Conservation (phyloP, 805 yeast species). For the Kluyveromyces aestuarii region DNA sequence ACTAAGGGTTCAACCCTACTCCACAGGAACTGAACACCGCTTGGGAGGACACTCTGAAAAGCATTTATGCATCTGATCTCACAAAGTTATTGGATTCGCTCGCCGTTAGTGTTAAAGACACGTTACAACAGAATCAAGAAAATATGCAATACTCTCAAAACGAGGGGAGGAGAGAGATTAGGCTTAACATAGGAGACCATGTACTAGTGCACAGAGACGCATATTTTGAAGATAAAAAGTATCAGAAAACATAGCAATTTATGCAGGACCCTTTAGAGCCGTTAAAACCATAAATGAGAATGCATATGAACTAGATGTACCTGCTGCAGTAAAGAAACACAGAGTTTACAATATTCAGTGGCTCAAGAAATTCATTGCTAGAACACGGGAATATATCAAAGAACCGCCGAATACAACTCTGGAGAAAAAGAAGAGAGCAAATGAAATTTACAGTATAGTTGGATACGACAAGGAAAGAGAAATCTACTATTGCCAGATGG, state of each 20-base stretch:
- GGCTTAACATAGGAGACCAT: conserved; percentile 1
- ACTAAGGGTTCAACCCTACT: too few relatives aligned
- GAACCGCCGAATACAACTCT: neutral
- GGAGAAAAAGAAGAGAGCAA: neutral
- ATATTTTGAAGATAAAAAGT: conserved; percentile 2
- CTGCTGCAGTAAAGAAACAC: too few relatives aligned
- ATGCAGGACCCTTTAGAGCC: too few relatives aligned
- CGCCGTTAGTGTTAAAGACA: too few relatives aligned
- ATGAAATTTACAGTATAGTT: neutral
- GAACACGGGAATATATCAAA: neutral
- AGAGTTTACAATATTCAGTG: conserved; percentile 3
- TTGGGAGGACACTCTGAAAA: too few relatives aligned
- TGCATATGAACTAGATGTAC: too few relatives aligned
- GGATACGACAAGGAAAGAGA: neutral
- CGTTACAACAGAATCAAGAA: neutral
- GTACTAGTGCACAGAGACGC: conserved; percentile 4
- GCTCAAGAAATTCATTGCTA: neutral
- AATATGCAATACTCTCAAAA: conserved; percentile 1
- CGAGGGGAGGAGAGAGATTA: neutral
- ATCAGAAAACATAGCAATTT: neutral
- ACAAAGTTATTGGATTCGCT: too few relatives aligned
- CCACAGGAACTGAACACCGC: too few relatives aligned
- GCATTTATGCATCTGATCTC: too few relatives aligned
- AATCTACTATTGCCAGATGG: neutral
- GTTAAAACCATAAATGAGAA: too few relatives aligned